Evolutionary conservation across 2,329 filamentous ascomycete genomes (phyloP).

Genomic region (Colletotrichum acutatum): DNA sequence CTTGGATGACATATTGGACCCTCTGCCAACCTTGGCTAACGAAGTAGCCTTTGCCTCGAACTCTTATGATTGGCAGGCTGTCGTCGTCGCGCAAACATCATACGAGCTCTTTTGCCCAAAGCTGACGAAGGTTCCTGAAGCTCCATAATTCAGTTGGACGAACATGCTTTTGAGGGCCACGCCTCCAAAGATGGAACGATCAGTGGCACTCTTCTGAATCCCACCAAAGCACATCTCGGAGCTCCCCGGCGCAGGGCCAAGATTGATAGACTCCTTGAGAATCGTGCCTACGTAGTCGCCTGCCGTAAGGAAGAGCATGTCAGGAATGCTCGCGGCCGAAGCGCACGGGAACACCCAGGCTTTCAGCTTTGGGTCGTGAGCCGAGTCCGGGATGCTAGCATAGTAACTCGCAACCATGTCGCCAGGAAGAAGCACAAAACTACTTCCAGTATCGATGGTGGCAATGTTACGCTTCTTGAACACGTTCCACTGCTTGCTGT

Average conservation of each 20-base stretch:
- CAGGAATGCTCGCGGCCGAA: slow-evolving; percentile 63
- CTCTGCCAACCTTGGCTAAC: neutral
- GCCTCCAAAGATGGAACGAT: slow-evolving; percentile 78
- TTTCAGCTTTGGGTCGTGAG: slow-evolving; percentile 56
- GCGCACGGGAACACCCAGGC: slow-evolving; percentile 70
- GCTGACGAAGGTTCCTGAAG: slow-evolving; percentile 15
- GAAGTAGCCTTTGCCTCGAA: neutral
- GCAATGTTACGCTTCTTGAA: slow-evolving; percentile 55
- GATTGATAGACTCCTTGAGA: slow-evolving; percentile 66
- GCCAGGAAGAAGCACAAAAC: slow-evolving; percentile 70
- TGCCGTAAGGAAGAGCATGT: slow-evolving; percentile 65
- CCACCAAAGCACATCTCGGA: slow-evolving; percentile 77
- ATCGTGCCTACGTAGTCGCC: slow-evolving; percentile 61
- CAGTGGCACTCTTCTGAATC: slow-evolving; percentile 67
- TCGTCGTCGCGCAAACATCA: slow-evolving; percentile 24
- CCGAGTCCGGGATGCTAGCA: slow-evolving; percentile 61
- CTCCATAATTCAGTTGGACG: slow-evolving; percentile 48
- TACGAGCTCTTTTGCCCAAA: slow-evolving; percentile 22
- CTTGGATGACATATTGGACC: neutral
- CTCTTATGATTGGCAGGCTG: neutral
- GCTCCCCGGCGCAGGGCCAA: slow-evolving; percentile 59
- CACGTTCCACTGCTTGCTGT: slow-evolving; percentile 46
- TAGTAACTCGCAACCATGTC: slow-evolving; percentile 71
- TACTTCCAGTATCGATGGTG: slow-evolving; percentile 77
- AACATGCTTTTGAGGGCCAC: slow-evolving; percentile 83